phyloP scores from a whole-genome alignment of 768 basidiomycete genomes.

The Suillus decipiens region DNA sequence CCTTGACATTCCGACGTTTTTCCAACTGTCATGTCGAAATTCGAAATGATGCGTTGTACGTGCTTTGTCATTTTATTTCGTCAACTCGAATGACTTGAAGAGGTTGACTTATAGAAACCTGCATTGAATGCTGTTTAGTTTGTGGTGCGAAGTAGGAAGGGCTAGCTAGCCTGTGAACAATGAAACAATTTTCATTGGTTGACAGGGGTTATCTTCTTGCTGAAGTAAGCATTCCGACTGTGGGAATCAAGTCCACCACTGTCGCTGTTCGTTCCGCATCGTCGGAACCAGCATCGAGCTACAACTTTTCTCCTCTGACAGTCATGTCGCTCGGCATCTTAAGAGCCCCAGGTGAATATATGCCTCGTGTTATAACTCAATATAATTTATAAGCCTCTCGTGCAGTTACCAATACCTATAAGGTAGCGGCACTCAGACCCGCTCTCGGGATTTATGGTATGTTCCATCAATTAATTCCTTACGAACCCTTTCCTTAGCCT shows the following conservation, averaged over 20 bases:
- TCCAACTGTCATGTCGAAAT: neutral
- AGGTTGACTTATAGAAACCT: neutral
- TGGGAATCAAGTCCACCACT: neutral
- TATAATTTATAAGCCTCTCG: conserved; percentile 6
- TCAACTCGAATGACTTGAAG: neutral
- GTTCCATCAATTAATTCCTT: conserved; percentile 16
- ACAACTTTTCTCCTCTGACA: conserved; percentile 14
- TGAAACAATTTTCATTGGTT: neutral
- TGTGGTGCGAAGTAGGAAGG: neutral
- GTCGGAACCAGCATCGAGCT: neutral
- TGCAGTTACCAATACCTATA: conserved; percentile 40
- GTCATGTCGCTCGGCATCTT: conserved; percentile 52
- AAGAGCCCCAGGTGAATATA: conserved; percentile 35
- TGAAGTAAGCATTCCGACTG: conserved; percentile 6
- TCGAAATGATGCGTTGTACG: neutral
- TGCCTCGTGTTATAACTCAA: neutral
- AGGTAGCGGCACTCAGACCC: conserved; percentile 48
- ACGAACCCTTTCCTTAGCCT: conserved; percentile 16
- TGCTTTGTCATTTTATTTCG: neutral
- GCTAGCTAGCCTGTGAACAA: neutral
- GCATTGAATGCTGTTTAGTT: neutral
- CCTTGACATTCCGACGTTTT: neutral
- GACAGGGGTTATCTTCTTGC: neutral
- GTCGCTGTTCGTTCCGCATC: conserved; percentile 11
- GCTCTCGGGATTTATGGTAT: conserved; percentile 45